A percentile compares a stretch with the other conserved stretches of the same genome.
Conservation (phyloP, 1,284 basidiomycete species). For the Apiotrichum laibachii region DNA sequence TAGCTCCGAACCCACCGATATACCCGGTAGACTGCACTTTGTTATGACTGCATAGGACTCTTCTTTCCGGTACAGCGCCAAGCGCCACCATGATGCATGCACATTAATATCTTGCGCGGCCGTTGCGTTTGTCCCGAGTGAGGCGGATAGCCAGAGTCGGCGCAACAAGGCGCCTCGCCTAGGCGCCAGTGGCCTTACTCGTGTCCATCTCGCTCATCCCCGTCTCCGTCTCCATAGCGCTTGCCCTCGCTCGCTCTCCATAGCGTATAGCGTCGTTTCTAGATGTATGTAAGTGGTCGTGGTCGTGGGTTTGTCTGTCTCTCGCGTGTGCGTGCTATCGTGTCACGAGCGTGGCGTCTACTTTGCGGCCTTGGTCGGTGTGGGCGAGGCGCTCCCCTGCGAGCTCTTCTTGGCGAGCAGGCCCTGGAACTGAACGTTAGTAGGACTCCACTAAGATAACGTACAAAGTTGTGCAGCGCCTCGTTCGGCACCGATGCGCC, state of each 20-base stretch:
- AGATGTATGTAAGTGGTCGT: background rate
- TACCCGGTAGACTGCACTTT: background rate
- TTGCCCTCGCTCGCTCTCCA: no score
- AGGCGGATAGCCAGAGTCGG: no score
- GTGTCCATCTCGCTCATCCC: no score
- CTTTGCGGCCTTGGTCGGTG: constrained; percentile 20
- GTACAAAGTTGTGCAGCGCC: constrained; percentile 50
- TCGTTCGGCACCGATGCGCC: constrained; percentile 40
- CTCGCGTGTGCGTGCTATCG: background rate
- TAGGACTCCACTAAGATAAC: constrained; percentile 10
- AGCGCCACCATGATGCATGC: constrained; percentile 8
- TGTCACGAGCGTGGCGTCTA: constrained; percentile 2
- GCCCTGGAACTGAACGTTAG: constrained; percentile 42
- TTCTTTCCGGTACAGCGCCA: background rate
- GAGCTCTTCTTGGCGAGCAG: constrained; percentile 33
- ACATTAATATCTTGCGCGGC: constrained; percentile 1
- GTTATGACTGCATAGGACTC: background rate
- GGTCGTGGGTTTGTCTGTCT: background rate
- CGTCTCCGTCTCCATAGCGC: no score
- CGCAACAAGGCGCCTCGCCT: no score
- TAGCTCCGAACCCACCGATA: no score
- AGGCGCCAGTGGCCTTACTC: no score
- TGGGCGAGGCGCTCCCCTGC: constrained; percentile 18
- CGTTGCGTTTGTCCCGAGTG: background rate
- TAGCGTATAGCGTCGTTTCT: no score